These are phyloP conservation scores for Clarireedia sp. DNA, from an alignment of 2,329 filamentous ascomycete genomes.

Conservation along the genomic window DNA sequence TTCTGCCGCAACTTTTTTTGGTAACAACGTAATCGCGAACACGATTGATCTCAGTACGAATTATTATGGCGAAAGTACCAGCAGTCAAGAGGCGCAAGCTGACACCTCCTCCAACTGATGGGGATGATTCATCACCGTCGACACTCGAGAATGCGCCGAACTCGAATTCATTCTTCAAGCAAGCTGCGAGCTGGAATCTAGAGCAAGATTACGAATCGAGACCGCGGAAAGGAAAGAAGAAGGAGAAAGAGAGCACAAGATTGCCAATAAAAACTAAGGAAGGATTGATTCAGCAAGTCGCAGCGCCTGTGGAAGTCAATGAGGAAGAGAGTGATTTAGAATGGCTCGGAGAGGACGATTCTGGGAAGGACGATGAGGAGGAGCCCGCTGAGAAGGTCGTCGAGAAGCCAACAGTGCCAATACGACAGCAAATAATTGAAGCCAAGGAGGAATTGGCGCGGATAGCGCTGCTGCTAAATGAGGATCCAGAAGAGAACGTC, in stretches of 20 bases:
- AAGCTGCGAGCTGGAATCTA: constrained; percentile 77
- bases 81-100: constrained; percentile 50
- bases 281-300: constrained; percentile 58
- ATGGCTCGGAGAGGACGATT: constrained; percentile 51
- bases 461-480: constrained; percentile 73
- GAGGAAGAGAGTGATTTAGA: constrained; percentile 54
- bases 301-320: constrained; percentile 43
- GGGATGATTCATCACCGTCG: constrained; percentile 33
- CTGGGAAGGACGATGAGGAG: constrained; percentile 37
- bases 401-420: constrained; percentile 57
- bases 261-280: constrained; percentile 83
- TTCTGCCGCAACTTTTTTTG: constrained; percentile 4
- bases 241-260: constrained; percentile 60
- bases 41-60: constrained; percentile 7
- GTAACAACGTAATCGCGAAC: neutral
- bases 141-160: constrained; percentile 23
- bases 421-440: constrained; percentile 70
- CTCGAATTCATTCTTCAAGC: constrained; percentile 51
- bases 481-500: constrained; percentile 86
- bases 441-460: constrained; percentile 90
- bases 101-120: constrained; percentile 43
- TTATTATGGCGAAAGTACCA: constrained; percentile 27
- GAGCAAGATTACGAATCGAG: constrained; percentile 85
- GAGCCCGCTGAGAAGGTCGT: constrained; percentile 41
- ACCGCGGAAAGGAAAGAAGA: constrained; percentile 67